phyloP scores from a whole-genome alignment of 257 asterid genomes.

The Capsicum pubescens region DNA sequence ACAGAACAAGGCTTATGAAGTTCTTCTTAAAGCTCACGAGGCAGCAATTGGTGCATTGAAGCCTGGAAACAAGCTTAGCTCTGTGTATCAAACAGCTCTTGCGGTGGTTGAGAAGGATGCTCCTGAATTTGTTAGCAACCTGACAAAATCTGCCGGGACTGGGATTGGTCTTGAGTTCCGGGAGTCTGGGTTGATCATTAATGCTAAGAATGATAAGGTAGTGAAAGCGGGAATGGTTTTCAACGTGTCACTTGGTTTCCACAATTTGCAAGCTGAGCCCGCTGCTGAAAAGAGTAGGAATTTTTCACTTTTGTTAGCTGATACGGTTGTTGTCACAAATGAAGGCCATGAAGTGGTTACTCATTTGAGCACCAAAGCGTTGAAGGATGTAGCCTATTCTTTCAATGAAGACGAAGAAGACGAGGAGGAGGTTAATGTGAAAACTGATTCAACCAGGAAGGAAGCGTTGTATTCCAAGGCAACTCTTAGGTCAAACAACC shows the following conservation, averaged over 20 bases:
- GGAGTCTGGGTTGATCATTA: slow-evolving; percentile 38
- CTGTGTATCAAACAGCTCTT: slow-evolving; percentile 34
- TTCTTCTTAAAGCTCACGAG: slow-evolving; percentile 39
- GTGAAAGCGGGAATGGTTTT: slow-evolving; percentile 40
- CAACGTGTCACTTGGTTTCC: slow-evolving; percentile 40
- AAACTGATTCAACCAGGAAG: slow-evolving; percentile 21
- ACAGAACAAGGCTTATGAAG: slow-evolving; percentile 40
- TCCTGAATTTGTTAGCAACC: slow-evolving; percentile 34
- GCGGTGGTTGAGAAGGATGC: slow-evolving; percentile 38
- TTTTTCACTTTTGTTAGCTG: slow-evolving; percentile 37
- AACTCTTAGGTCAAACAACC: slow-evolving; percentile 41
- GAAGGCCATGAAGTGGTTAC: slow-evolving; percentile 35
- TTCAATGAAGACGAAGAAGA: slow-evolving; percentile 46
- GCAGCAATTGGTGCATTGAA: slow-evolving; percentile 38
- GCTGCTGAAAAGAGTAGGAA: slow-evolving; percentile 33
- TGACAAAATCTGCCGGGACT: slow-evolving; percentile 42
- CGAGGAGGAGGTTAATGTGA: slow-evolving; percentile 23
- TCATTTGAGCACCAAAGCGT: slow-evolving; percentile 39
- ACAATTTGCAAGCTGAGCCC: slow-evolving; percentile 39
- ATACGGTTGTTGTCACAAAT: slow-evolving; percentile 39
- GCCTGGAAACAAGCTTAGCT: slow-evolving; percentile 34
- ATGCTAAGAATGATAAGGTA: slow-evolving; percentile 35
- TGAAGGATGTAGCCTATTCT: slow-evolving; percentile 39
- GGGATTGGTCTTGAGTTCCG: slow-evolving; percentile 46
- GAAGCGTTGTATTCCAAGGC: slow-evolving; percentile 38